A percentile compares a stretch with the other conserved stretches of the same genome.
Conservation (phyloP, 1,139 yeast genomes). For the Blastobotrys indianensis region DNA sequence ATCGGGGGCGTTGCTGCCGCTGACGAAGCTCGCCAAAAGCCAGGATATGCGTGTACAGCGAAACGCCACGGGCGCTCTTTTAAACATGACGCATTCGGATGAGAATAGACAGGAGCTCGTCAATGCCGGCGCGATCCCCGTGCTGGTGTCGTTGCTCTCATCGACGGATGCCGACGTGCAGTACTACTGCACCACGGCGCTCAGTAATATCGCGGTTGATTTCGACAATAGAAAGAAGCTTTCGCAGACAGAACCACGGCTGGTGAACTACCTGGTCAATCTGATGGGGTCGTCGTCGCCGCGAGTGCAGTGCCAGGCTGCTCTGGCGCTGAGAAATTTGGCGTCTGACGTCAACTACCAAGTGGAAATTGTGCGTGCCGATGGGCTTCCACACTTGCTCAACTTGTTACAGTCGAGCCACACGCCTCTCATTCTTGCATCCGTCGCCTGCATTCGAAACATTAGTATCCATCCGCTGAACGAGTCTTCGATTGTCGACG, state of each 20-base stretch:
- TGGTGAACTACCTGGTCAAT: slow-evolving; percentile 79
- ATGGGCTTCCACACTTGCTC: slow-evolving; percentile 89
- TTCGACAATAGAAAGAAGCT: slow-evolving; percentile 82
- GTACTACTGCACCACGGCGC: slow-evolving; percentile 95
- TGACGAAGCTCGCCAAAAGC: slow-evolving; percentile 88
- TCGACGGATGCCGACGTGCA: slow-evolving; percentile 95
- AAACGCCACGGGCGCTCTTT: slow-evolving; percentile 95
- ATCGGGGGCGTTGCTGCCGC: slow-evolving; percentile 92
- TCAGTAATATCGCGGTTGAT: slow-evolving; percentile 95
- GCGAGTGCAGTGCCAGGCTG: slow-evolving; percentile 97
- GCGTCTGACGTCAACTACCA: slow-evolving; percentile 93
- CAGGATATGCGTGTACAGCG: slow-evolving; percentile 95
- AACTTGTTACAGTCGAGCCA: slow-evolving; percentile 83
- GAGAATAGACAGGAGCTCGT: slow-evolving; percentile 96
- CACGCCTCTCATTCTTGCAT: slow-evolving; percentile 88
- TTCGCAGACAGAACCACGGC: slow-evolving; percentile 89
- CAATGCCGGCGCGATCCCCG: slow-evolving; percentile 97
- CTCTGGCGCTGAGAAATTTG: slow-evolving; percentile 86
- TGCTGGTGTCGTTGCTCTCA: slow-evolving; percentile 79
- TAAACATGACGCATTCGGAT: slow-evolving; percentile 96
- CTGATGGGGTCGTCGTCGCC: slow-evolving; percentile 89
- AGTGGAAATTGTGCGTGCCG: slow-evolving; percentile 90
- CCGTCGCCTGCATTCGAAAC: slow-evolving; percentile 96
- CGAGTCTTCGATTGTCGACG: slow-evolving; percentile 91
- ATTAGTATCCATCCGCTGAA: slow-evolving; percentile 94